Evolutionary conservation across 176 grass and related monocot species (phyloP).

Genomic region (Rhipidocladum racemiflorum): DNA sequence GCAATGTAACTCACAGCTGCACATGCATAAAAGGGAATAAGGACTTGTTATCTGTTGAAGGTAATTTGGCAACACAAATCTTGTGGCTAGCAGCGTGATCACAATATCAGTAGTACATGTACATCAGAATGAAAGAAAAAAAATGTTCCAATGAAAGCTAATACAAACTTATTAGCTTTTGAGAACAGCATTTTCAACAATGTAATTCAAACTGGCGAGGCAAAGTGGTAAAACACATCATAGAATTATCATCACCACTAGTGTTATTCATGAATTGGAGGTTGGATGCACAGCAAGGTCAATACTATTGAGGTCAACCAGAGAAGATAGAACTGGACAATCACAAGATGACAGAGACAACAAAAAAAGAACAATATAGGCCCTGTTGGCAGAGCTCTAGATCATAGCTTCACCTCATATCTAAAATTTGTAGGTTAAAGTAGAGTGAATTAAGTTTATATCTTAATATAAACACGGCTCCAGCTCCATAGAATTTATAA

Average conservation of each 20-base stretch:
- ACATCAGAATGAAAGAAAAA: neutral
- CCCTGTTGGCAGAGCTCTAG: too few relatives aligned
- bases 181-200: neutral
- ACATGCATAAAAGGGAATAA: neutral
- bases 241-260: neutral
- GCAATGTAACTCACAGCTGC: neutral
- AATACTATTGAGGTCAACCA: neutral
- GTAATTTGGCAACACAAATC: neutral
- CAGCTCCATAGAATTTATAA: too few relatives aligned
- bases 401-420: too few relatives aligned
- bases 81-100: neutral
- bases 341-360: neutral
- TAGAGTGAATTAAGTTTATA: too few relatives aligned
- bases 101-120: neutral
- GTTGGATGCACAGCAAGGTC: neutral
- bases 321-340: neutral
- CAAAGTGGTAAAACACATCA: neutral
- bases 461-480: too few relatives aligned
- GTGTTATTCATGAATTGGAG: neutral
- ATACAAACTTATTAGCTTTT: neutral
- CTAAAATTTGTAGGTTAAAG: too few relatives aligned
- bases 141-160: neutral
- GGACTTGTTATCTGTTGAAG: neutral
- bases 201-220: neutral
- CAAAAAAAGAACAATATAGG: neutral